A percentile compares a stretch with the other conserved stretches of the same genome.
Conservation (phyloP, 1,139 yeast species). For the Debaryomyces coudertii region DNA sequence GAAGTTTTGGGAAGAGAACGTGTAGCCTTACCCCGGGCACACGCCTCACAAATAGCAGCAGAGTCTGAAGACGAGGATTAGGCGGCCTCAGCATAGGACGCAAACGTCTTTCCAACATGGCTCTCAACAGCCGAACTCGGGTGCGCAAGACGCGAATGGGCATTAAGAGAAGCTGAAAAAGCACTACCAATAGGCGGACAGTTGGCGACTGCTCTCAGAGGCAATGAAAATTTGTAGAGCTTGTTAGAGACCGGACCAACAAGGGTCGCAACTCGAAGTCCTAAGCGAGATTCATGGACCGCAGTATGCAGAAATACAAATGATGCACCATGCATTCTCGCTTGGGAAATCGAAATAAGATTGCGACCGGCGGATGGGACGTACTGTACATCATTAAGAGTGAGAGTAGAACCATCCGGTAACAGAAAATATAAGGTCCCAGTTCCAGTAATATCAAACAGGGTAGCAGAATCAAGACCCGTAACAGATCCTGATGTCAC, state of each 20-base stretch:
- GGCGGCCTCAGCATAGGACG: not conserved
- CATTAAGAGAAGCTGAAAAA: not conserved
- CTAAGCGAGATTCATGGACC: not conserved
- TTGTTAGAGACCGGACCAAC: not conserved
- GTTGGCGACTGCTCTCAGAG: not conserved
- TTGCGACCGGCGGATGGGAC: not conserved
- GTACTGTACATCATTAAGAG: not conserved
- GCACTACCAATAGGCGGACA: not conserved
- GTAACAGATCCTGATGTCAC: not conserved
- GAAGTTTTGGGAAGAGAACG: not conserved
- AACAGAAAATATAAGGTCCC: not conserved
- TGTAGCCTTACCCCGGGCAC: not conserved
- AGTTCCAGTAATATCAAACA: not conserved
- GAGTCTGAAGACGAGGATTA: not conserved
- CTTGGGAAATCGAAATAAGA: not conserved
- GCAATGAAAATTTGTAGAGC: not conserved
- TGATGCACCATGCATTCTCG: not conserved
- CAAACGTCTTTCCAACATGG: not conserved
- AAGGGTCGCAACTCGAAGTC: not conserved
- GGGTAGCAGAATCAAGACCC: not conserved
- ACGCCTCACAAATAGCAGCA: not conserved
- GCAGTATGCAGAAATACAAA: not conserved
- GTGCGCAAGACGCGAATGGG: not conserved
- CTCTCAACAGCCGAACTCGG: not conserved
- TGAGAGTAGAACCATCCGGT: not conserved